Evolutionary conservation across 345 rosid genomes (phyloP).

Genomic region (Hibiscus syriacus): DNA sequence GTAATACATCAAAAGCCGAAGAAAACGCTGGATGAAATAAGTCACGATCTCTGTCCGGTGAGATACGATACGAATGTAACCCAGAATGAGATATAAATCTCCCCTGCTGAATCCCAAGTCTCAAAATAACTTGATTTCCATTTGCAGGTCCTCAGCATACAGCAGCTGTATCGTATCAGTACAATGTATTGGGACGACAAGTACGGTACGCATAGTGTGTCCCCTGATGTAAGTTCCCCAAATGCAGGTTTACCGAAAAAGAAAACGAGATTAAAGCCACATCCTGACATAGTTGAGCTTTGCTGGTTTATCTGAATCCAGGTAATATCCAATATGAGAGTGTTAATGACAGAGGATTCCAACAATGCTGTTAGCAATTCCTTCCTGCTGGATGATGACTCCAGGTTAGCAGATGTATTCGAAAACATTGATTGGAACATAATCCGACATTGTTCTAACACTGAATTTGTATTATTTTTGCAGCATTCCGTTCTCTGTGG

Average conservation of each 20-base stretch:
- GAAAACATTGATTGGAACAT: no score
- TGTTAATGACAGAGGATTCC: constrained; percentile 94
- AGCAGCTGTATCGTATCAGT: constrained; percentile 80
- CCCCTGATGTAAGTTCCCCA: constrained; percentile 63
- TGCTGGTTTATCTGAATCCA: constrained; percentile 9
- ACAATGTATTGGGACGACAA: constrained; percentile 99
- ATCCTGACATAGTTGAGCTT: background rate
- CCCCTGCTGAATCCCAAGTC: background rate
- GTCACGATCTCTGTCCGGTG: constrained; percentile 89
- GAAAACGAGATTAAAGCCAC: background rate
- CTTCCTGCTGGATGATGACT: constrained; percentile 90
- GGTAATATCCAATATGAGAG: constrained; percentile 91
- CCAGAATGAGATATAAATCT: background rate
- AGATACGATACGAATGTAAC: constrained; percentile 16
- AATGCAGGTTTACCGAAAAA: constrained; percentile 5
- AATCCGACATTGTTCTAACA: background rate
- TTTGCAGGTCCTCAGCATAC: constrained; percentile 76
- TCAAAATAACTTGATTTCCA: background rate
- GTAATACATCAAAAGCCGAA: constrained; percentile 95
- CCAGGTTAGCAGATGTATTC: constrained; percentile 36
- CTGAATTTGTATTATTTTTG: constrained; percentile 13
- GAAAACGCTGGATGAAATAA: constrained; percentile 86
- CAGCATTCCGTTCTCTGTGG: constrained; percentile 97
- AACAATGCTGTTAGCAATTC: constrained; percentile 91
- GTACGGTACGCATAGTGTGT: constrained; percentile 85